Evolutionary conservation across 2,329 filamentous ascomycete genomes (phyloP).

Genomic region (Penicillium hesseltinei): DNA sequence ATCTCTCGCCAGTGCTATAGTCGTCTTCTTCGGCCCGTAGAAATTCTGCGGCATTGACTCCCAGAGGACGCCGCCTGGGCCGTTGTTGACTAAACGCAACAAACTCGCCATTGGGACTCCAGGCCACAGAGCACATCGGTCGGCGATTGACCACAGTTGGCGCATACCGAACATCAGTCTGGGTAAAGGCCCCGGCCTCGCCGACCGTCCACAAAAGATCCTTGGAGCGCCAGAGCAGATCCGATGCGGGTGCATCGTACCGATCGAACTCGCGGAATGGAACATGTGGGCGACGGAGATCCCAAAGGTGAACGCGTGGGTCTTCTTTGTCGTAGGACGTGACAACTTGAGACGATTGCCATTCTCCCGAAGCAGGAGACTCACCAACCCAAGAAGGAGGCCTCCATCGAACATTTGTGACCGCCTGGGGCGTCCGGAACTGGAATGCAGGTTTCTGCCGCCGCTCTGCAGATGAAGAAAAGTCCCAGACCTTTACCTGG

Average conservation of each 20-base stretch:
- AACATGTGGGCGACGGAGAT: slow-evolving; percentile 60
- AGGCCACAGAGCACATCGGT: slow-evolving; percentile 55
- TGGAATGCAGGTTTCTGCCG: slow-evolving; percentile 59
- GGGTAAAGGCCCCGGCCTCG: slow-evolving; percentile 59
- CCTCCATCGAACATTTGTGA: slow-evolving; percentile 62
- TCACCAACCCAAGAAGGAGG: slow-evolving; percentile 58
- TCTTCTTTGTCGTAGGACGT: slow-evolving; percentile 63
- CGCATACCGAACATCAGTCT: slow-evolving; percentile 61
- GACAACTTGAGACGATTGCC: slow-evolving; percentile 62
- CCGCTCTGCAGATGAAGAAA: slow-evolving; percentile 54
- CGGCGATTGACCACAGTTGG: slow-evolving; percentile 59
- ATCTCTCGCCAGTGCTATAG: slow-evolving; percentile 48
- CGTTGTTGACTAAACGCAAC: slow-evolving; percentile 55
- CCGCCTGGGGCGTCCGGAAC: slow-evolving; percentile 60
- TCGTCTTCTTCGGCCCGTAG: slow-evolving; percentile 43
- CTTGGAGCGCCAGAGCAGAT: slow-evolving; percentile 63
- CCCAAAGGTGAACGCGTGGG: slow-evolving; percentile 62
- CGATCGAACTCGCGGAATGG: slow-evolving; percentile 61
- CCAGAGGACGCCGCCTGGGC: slow-evolving; percentile 43
- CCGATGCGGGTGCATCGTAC: slow-evolving; percentile 55
- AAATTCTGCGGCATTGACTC: slow-evolving; percentile 42
- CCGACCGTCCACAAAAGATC: slow-evolving; percentile 65
- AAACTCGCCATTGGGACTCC: slow-evolving; percentile 59
- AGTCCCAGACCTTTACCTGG: slow-evolving; percentile 64
- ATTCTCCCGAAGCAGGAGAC: slow-evolving; percentile 51